phyloP scores from a whole-genome alignment of 2,329 filamentous ascomycete genomes.

The Albophoma yamanashiensis region DNA sequence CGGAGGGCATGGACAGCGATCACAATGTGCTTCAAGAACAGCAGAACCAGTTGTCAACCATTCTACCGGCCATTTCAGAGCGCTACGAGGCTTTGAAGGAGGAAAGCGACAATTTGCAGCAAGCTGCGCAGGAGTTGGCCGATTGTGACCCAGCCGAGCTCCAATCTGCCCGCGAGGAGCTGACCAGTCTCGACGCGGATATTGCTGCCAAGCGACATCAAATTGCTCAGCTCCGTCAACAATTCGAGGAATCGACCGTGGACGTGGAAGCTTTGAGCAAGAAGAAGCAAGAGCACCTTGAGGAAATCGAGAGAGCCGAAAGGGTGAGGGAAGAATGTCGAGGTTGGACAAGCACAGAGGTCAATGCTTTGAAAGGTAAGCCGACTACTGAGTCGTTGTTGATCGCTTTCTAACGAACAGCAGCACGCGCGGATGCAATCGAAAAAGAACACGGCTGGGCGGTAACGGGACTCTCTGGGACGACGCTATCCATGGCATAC shows the following conservation, averaged over 20 bases:
- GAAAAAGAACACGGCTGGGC: constrained; percentile 62
- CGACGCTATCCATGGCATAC: constrained; percentile 63
- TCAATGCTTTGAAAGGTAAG: constrained; percentile 65
- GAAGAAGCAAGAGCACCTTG: constrained; percentile 57
- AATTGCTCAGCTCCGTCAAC: constrained; percentile 54
- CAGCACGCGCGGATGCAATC: constrained; percentile 54
- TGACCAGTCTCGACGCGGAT: constrained; percentile 54
- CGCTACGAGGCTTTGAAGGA: constrained; percentile 50
- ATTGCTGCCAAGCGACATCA: constrained; percentile 58
- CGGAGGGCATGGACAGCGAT: constrained; percentile 67
- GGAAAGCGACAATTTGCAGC: constrained; percentile 58
- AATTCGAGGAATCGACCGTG: constrained; percentile 57
- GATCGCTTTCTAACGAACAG: constrained; percentile 23
- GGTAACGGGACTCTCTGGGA: constrained; percentile 52
- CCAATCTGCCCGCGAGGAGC: constrained; percentile 56
- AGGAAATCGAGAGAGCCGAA: constrained; percentile 75
- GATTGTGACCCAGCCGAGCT: constrained; percentile 76
- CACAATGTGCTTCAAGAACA: constrained; percentile 55
- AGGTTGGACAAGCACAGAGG: constrained; percentile 78
- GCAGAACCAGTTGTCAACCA: constrained; percentile 54
- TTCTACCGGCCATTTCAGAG: constrained; percentile 54
- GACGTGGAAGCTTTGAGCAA: constrained; percentile 51
- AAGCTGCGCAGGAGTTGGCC: constrained; percentile 62
- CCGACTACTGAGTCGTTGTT: neutral
- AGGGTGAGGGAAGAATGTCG: constrained; percentile 77